Base-by-base conservation (phyloP, 2,329 filamentous ascomycete genomes). In the Helotiales sp. region DNA sequence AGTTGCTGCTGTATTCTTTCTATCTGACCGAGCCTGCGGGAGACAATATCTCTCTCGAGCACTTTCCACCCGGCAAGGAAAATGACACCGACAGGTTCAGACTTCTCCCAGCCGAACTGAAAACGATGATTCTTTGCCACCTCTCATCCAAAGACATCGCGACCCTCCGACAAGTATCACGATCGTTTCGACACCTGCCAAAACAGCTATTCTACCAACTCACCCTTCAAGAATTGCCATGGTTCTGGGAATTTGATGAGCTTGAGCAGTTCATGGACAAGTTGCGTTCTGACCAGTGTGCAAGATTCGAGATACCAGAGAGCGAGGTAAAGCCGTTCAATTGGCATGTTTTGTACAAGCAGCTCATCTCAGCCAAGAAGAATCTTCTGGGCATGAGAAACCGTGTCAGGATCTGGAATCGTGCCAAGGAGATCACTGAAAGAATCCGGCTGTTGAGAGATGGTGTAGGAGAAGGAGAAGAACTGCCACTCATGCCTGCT, bases 201-300 rank as follows among this genome's bases (percentile, higher is more conserved):
- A 43, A 45, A 30, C 1, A 11, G 1, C 7, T 61, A 10, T 61
- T 65, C 32, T 22, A 20, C 13, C 22, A 52, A 6, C 32, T 65
- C 54, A 32, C 61, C 22, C n/a, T 24, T 5, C 22, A 61, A 6
- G 63, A 65, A 55, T 4, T 65, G 20, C 45, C 57, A n/a, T 61
- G 57, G 49, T 55, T 61, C 37, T 55, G 34, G 63, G 47, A 65
- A 17, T 30, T 52, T 20, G 55, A 52, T 20, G 52, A 52, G 1
- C 28, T 60, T 30, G 11, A 32, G 20, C 26, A 30, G 1, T n/a
- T 22, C 6, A 22, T 28, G 28, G 26, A 22, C 20, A 24, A 11
- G 26, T 10, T 49, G 1, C 32, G 40, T 26, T 24, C 1, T 22
- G 11, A 43, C 22, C 6, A 30, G 26, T 2, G 1, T 30, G 20